These are phyloP conservation scores for Lepidium didymum DNA, from an alignment of 345 rosid genomes.

Conservation along the genomic window DNA sequence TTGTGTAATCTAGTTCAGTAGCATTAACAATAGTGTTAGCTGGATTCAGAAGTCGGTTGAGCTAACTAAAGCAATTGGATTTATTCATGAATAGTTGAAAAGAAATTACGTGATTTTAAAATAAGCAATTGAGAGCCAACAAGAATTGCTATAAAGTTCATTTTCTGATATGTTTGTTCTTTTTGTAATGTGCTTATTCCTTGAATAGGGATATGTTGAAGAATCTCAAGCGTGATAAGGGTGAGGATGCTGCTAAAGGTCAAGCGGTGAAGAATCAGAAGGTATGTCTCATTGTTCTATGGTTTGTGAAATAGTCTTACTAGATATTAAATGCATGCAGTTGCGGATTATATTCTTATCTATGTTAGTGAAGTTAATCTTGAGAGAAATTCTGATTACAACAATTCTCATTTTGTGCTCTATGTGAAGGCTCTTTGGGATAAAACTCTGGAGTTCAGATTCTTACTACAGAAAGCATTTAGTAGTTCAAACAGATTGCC, in stretches of 20 bases:
- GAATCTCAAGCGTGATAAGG: constrained; percentile 69
- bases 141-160: not conserved
- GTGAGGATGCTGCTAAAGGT: constrained; percentile 83
- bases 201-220: constrained; percentile 51
- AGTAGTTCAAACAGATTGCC: constrained; percentile 74
- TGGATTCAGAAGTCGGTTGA: not conserved
- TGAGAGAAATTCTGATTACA: not conserved
- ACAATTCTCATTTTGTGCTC: not conserved
- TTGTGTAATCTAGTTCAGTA: not conserved
- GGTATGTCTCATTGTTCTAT: constrained; percentile 30
- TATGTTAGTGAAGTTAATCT: not conserved
- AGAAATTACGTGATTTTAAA: not conserved
- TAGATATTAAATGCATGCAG: not conserved
- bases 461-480: constrained; percentile 84
- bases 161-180: not conserved
- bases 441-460: constrained; percentile 68
- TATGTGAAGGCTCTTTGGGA: constrained; percentile 70
- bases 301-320: not conserved
- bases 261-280: constrained; percentile 87
- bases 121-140: not conserved
- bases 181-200: not conserved
- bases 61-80: not conserved
- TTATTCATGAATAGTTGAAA: not conserved
- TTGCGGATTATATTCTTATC: not conserved
- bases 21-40: not conserved